These are phyloP conservation scores for Alternaria longipes DNA, from an alignment of 2,329 filamentous ascomycete species.

Conservation along the genomic window DNA sequence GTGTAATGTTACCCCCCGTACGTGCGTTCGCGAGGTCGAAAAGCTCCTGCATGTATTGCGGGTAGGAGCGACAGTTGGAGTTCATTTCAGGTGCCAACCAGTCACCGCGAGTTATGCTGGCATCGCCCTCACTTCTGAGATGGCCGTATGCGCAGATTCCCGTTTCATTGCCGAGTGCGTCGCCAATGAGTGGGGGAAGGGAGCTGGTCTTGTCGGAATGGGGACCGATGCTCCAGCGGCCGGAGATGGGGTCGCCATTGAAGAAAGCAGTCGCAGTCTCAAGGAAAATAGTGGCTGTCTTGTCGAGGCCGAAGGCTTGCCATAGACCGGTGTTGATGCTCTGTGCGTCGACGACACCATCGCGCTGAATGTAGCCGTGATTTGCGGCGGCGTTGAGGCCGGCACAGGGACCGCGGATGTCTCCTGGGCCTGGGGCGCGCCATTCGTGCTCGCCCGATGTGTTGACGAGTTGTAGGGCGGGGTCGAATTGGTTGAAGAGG, in stretches of 20 bases:
- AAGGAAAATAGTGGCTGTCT: not conserved
- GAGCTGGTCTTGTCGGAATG: not conserved
- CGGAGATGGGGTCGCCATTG: not conserved
- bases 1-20: not conserved
- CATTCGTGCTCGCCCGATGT: not conserved
- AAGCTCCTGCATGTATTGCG: not conserved
- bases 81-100: not conserved
- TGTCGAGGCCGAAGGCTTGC: not conserved
- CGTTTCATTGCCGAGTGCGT: not conserved
- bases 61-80: not conserved
- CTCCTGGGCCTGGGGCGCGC: not conserved
- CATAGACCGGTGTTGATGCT: not conserved
- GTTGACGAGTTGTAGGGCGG: not conserved
- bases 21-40: not conserved
- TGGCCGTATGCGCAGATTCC: not conserved
- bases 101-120: not conserved
- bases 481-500: not conserved
- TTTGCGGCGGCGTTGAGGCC: not conserved
- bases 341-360: not conserved
- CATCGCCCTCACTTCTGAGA: not conserved
- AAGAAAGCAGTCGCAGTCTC: not conserved
- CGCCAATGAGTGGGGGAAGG: not conserved
- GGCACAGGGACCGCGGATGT: not conserved
- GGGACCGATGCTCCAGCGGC: not conserved
- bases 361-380: not conserved